Percentiles rank a stretch among this genome's conserved stretches.
Conservation (phyloP, 768 basidiomycete genomes). For the Pleurotus tuoliensis region DNA sequence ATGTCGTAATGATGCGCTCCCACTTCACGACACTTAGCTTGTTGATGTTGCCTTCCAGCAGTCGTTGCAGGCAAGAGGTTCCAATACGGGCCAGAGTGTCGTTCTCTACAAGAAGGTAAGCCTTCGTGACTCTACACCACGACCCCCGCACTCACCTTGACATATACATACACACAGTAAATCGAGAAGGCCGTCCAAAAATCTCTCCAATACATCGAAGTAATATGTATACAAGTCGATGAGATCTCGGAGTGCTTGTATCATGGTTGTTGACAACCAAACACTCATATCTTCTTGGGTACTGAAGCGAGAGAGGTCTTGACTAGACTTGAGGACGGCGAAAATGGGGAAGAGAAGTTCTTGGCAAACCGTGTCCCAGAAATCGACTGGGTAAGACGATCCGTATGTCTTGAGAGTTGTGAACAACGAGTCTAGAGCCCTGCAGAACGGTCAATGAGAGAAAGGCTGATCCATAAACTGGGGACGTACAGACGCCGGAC, state of each 20-base stretch:
- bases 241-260: constrained; percentile 92
- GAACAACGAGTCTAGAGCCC: constrained; percentile 96
- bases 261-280: constrained; percentile 99
- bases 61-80: constrained; percentile 94
- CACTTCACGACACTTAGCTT: constrained; percentile 83
- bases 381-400: constrained; percentile 77
- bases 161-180: constrained; percentile 95
- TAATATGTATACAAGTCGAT: constrained; percentile 95
- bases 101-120: constrained; percentile 62
- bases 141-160: constrained; percentile 75
- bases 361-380: constrained; percentile 98
- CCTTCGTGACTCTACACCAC: not conserved
- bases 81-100: constrained; percentile 97
- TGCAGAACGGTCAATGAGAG: constrained; percentile 25
- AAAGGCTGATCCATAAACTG: not conserved
- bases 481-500: constrained; percentile 85
- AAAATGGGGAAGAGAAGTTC: constrained; percentile 98
- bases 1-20: constrained; percentile 90
- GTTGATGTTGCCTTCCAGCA: constrained; percentile 87
- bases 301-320: constrained; percentile 88
- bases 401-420: constrained; percentile 91
- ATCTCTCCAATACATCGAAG: constrained; percentile 86
- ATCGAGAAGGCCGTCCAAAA: constrained; percentile 91
- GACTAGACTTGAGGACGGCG: constrained; percentile 88
- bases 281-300: constrained; percentile 99